Base-by-base conservation (phyloP, 345 rosid genomes). In the Euphorbia peplus region DNA sequence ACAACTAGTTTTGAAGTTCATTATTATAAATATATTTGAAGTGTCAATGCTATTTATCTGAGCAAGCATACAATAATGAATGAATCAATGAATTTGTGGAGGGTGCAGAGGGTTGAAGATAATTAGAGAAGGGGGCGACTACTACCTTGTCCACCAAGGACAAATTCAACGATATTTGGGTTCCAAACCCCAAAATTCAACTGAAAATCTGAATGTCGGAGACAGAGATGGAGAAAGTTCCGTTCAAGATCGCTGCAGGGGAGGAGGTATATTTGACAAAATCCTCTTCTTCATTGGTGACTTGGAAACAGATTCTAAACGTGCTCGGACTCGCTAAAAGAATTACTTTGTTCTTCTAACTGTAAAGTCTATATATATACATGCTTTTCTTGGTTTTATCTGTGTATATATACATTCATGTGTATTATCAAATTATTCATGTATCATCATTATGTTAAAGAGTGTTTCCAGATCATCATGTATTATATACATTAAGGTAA, bases 201-300 rank as follows among this genome's bases (percentile, higher is more conserved):
- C 28, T 5, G 32, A 9, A 14, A 21, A n/a, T 28, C 42, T 32
- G 21, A 4, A 53, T 52, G 52, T 60, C 66, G 1, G 47, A 61
- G 9, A 63, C 63, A 64, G 64, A 66, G 64, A 29, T 57, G 60
- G 18, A 46, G 75, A 67, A 6, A 69, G 53, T 37, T 63, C 69
- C 9, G 11, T 9, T 10, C 60, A 37, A 25, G 81, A 70, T 60
- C 18, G 71, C 0, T 8, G 71, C 60, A n/a, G n/a, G n/a, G n/a
- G n/a, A n/a, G 52, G 3, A 35, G 85, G 87, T 35, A 71, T 84
- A 68, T 58, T 83, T 35, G 85, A 85, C 63, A 81, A 66, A 62
- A 85, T 87, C 37, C 75, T 84, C 41, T 85, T 87, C 71, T 80
- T 87, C 72, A 41, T 85, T 21, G 87, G 87, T 19, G 87, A 87